Percentiles rank a stretch among this genome's conserved stretches.
phyloP scores from a whole-genome alignment of 768 basidiomycete genomes.

The Tulasnella sp. region DNA sequence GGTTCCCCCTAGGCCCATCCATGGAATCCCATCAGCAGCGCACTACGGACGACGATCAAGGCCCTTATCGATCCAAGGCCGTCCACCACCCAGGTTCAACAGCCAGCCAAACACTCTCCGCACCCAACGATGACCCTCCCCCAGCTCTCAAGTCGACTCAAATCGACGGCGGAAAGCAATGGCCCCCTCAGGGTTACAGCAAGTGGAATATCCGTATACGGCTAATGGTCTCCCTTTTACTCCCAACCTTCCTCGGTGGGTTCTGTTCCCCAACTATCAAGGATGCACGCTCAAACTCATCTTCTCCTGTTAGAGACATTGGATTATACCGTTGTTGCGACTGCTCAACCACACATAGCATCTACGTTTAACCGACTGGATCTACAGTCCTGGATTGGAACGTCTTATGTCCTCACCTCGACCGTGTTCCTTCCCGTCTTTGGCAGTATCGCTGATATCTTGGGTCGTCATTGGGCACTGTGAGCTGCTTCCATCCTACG shows the following conservation, averaged over 20 bases:
- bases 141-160: background rate
- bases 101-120: background rate
- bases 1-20: background rate
- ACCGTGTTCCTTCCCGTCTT: constrained; percentile 55
- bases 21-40: background rate
- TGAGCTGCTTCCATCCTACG: background rate
- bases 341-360: constrained; percentile 51
- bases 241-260: constrained; percentile 19
- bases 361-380: constrained; percentile 41
- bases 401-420: constrained; percentile 50
- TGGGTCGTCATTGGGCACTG: constrained; percentile 49
- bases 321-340: constrained; percentile 46
- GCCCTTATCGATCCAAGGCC: background rate
- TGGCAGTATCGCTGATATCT: constrained; percentile 51
- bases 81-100: background rate
- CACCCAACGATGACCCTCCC: background rate
- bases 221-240: constrained; percentile 5
- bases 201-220: constrained; percentile 21
- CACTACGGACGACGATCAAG: background rate
- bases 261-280: background rate
- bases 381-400: constrained; percentile 47
- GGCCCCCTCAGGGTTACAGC: background rate
- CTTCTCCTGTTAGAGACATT: constrained; percentile 15
- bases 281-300: background rate
- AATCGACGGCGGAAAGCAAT: background rate